Percentiles rank a stretch among this genome's conserved stretches.
Conservation (phyloP, 495 filamentous ascomycete genomes). For the Patellaria atrata region DNA sequence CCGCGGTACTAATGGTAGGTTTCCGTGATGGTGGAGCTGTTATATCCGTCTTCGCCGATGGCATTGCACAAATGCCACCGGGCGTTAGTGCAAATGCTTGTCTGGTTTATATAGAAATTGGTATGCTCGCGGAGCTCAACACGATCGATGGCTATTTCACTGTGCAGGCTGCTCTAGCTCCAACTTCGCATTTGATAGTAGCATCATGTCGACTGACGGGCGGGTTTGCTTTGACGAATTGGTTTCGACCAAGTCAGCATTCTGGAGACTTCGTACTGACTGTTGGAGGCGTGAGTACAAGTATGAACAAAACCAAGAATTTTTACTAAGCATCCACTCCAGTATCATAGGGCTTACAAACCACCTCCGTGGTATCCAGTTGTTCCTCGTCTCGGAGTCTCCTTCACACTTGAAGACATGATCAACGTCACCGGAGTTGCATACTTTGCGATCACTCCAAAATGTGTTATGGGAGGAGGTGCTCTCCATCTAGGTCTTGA, state of each 20-base stretch:
- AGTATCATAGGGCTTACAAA: slow-evolving; percentile 32
- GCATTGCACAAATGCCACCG: slow-evolving; percentile 3
- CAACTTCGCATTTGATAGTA: slow-evolving; percentile 30
- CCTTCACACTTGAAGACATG: slow-evolving; percentile 21
- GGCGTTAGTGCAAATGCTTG: not conserved
- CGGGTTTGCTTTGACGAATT: slow-evolving; percentile 34
- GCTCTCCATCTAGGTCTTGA: slow-evolving; percentile 21
- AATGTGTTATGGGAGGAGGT: slow-evolving; percentile 35
- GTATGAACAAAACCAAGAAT: too few relatives aligned
- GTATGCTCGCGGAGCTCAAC: not conserved
- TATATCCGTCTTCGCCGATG: slow-evolving; percentile 1
- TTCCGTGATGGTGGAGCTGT: not conserved
- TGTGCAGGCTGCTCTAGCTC: slow-evolving; percentile 31
- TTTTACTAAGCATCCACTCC: too few relatives aligned
- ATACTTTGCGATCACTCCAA: slow-evolving; percentile 42
- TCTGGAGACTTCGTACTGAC: slow-evolving; percentile 39
- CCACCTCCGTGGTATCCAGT: slow-evolving; percentile 30
- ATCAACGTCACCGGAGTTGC: slow-evolving; percentile 31
- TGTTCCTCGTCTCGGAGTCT: slow-evolving; percentile 32
- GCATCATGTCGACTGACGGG: slow-evolving; percentile 34
- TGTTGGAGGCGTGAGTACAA: slow-evolving; percentile 38
- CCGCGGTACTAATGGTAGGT: slow-evolving; percentile 15
- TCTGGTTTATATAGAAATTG: slow-evolving; percentile 1
- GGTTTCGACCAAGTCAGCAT: slow-evolving; percentile 27
- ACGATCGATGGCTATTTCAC: slow-evolving; percentile 21